Base-by-base conservation (phyloP, 1,139 yeast genomes). In the Debaryomyces sp. region DNA sequence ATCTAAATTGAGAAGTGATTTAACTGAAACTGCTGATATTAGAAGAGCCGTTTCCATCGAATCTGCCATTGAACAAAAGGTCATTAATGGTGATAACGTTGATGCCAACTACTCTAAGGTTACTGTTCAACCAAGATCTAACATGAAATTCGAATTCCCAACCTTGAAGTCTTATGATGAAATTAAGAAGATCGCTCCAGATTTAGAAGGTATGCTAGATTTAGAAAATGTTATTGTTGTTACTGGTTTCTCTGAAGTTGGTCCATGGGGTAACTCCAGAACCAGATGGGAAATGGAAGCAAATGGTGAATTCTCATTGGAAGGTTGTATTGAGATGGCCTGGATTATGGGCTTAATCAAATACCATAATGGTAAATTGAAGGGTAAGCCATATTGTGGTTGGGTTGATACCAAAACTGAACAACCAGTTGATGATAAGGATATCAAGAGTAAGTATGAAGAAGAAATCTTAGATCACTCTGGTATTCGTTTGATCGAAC, bases 211-310 rank as follows among this genome's bases (percentile, higher is more conserved):
- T 51, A 79, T 94, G 82, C 78, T 94, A 61, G 97, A 94, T 66
- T 85, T 92, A 67, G 97, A 91, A 66, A 85, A 84, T 61, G 94
- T 91, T 53, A 81, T 92, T 57, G 99, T 94, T 55, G 92, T 92
- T 52, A 92, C 99, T 47, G 99, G 99, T 73, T 94, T 92, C 77
- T 80, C 97, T 56, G 99, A 94, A 77, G 98, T 94, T 60, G 96
- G 97, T 67, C 99, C 99, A 67, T 95, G 97, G 97, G 99, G 99
- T 83, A 91, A 92, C 69, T 75, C 99, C 42, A 89, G 98, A 81
- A 94, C 99, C 53, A 86, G 99, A 80, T 94, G 99, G 99, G 98
- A 94, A 74, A 94, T 94, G 96, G 99, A 94, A 77, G 89, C 97
- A 48, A 59, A 73, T 53, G 99, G 99, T 63, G 91, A 89, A 66